These are phyloP conservation scores for Beauveria bassiana DNA, from an alignment of 2,329 filamentous ascomycete species.

Conservation along the genomic window DNA sequence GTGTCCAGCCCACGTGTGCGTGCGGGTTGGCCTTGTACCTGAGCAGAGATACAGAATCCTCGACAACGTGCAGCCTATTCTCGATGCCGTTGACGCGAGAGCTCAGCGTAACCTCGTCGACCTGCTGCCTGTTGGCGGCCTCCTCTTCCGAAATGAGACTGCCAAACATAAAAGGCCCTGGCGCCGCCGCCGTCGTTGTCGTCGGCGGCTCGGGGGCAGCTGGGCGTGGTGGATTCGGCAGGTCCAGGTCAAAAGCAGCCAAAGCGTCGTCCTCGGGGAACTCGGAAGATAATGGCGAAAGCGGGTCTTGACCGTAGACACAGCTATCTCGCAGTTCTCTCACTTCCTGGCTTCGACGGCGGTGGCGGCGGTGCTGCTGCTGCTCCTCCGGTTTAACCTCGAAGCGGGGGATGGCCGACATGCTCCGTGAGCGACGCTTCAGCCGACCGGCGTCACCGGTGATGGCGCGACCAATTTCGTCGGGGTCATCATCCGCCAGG, in stretches of 20 bases:
- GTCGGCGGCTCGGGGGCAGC: background rate
- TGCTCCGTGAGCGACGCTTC: conserved; percentile 50
- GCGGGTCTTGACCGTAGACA: conserved; percentile 35
- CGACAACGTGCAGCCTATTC: conserved; percentile 3
- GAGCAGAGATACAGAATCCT: background rate
- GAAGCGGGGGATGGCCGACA: conserved; percentile 45
- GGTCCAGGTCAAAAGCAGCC: background rate
- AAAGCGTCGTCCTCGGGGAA: conserved; percentile 29
- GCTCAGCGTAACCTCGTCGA: background rate
- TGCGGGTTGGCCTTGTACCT: conserved; percentile 4
- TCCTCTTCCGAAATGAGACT: background rate
- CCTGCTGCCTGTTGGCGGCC: background rate
- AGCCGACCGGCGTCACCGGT: conserved; percentile 43
- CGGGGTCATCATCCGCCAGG: conserved; percentile 33
- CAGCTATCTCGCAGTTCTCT: conserved; percentile 57
- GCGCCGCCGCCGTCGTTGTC: background rate
- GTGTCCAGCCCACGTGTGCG: background rate
- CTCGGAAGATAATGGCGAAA: conserved; percentile 43
- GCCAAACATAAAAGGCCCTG: background rate
- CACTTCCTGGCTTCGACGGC: conserved; percentile 56
- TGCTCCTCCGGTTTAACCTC: conserved; percentile 23
- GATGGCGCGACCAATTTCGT: conserved; percentile 55
- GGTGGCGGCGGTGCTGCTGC: conserved; percentile 14
- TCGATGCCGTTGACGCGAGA: conserved; percentile 7
- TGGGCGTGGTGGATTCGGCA: background rate